Conservation (phyloP, 345 rosid species). For the Excoecaria agallocha region DNA sequence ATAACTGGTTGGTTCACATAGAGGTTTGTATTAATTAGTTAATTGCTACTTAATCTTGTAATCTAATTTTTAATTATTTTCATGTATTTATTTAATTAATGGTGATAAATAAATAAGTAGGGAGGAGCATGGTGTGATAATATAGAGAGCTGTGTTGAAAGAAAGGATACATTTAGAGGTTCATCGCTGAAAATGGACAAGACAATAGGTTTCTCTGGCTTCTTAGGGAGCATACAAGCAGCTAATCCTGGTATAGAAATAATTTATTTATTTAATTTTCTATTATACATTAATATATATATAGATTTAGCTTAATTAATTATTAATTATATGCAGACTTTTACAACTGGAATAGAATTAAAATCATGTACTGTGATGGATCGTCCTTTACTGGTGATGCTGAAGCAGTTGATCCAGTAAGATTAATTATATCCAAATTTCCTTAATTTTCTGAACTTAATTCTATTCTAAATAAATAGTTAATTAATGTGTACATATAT, state of each 20-base stretch:
- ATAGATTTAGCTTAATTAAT: not conserved
- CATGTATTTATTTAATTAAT: too few relatives aligned
- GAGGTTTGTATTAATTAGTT: constrained; percentile 47
- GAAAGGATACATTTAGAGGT: constrained; percentile 38
- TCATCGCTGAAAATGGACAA: constrained; percentile 48
- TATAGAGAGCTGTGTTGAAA: not conserved
- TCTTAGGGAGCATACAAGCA: not conserved
- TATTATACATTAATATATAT: too few relatives aligned
- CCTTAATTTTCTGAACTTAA: not conserved
- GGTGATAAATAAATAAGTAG: not conserved
- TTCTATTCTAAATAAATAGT: too few relatives aligned
- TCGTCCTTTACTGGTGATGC: constrained; percentile 89
- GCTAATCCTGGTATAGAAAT: not conserved
- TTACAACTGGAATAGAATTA: constrained; percentile 81
- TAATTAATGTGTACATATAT: not conserved
- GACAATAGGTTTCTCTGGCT: not conserved
- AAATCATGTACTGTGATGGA: constrained; percentile 90
- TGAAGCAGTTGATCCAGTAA: constrained; percentile 65
- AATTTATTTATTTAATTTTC: not conserved
- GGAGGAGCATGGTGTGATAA: not conserved
- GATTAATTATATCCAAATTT: constrained; percentile 15
- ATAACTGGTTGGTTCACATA: constrained; percentile 76
- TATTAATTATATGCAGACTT: constrained; percentile 44
- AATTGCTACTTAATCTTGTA: not conserved
- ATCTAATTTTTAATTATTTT: too few relatives aligned